These are phyloP conservation scores for Herpomyces periplanetae DNA, from an alignment of 2,329 filamentous ascomycete species.

Conservation along the genomic window DNA sequence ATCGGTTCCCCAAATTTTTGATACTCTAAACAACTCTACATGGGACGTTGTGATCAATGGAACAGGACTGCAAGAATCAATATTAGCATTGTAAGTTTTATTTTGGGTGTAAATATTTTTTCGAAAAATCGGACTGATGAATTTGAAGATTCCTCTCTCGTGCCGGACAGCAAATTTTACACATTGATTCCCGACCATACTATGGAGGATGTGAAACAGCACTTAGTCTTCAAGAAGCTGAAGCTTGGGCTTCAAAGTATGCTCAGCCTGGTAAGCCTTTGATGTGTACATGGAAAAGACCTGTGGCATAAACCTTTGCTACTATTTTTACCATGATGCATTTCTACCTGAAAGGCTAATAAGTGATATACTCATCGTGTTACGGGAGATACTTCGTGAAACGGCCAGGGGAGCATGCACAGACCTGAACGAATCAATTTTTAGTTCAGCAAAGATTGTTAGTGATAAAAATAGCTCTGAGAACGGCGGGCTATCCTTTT, in stretches of 20 bases:
- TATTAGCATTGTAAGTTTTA: slow-evolving; percentile 26
- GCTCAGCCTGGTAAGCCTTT: slow-evolving; percentile 1
- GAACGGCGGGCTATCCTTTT: slow-evolving; percentile 12
- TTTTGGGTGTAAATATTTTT: slow-evolving; percentile 2
- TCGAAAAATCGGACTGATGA: slow-evolving; percentile 10
- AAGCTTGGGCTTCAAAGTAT: slow-evolving; percentile 20
- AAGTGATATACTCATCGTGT: slow-evolving; percentile 1
- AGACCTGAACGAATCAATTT: slow-evolving; percentile 1
- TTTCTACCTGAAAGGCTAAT: slow-evolving; percentile 3
- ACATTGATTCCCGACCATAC: slow-evolving; percentile 51
- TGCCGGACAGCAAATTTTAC: slow-evolving; percentile 59
- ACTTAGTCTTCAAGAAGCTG: slow-evolving; percentile 40
- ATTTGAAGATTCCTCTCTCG: slow-evolving; percentile 45
- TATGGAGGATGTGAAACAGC: slow-evolving; percentile 63
- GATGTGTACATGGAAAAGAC: background rate
- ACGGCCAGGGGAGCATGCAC: slow-evolving; percentile 4
- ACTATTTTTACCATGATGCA: background rate
- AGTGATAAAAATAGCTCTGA: slow-evolving; percentile 4
- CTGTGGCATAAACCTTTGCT: background rate
- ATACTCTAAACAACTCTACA: slow-evolving; percentile 26
- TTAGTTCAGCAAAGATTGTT: slow-evolving; percentile 6
- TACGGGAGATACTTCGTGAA: slow-evolving; percentile 5
- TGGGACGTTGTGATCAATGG: slow-evolving; percentile 49
- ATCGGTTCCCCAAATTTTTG: too few relatives aligned
- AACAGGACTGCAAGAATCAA: slow-evolving; percentile 35